Evolutionary conservation across 202 grass and related monocot species (phyloP).

Genomic region (Zizania palustris): DNA sequence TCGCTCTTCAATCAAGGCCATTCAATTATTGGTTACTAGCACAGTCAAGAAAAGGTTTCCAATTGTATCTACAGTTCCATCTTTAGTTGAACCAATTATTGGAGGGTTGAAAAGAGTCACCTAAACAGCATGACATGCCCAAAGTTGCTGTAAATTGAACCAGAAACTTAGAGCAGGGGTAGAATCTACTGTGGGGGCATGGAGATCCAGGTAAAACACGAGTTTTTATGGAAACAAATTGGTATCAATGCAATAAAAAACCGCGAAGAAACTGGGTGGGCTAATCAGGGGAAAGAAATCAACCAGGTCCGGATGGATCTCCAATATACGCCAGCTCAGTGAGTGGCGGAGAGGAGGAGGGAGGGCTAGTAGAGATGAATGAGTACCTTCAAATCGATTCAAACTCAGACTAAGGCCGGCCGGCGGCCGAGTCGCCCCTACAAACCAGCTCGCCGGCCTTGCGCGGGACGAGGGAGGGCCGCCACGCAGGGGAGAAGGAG

Average conservation of each 20-base stretch:
- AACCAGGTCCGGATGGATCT: not conserved
- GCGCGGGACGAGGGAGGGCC: too few relatives aligned
- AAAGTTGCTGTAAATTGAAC: constrained; percentile 5
- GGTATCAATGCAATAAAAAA: too few relatives aligned
- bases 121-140: constrained; percentile 30
- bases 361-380: not conserved
- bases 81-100: constrained; percentile 39
- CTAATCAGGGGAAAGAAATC: not conserved
- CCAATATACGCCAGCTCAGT: not conserved
- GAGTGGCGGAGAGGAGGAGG: not conserved
- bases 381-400: not conserved
- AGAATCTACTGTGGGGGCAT: too few relatives aligned
- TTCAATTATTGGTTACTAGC: constrained; percentile 22
- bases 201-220: too few relatives aligned
- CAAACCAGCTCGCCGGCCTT: not conserved
- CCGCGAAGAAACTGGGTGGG: too few relatives aligned
- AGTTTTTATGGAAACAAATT: not conserved
- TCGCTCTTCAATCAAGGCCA: constrained; percentile 4
- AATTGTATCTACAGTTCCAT: constrained; percentile 29
- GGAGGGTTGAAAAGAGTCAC: constrained; percentile 2
- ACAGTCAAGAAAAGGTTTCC: constrained; percentile 34
- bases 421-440: not conserved
- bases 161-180: not conserved
- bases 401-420: not conserved
- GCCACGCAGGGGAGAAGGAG: too few relatives aligned